Base-by-base conservation (phyloP, 140 eudicot species). In the Ambrosia hybrid region DNA sequence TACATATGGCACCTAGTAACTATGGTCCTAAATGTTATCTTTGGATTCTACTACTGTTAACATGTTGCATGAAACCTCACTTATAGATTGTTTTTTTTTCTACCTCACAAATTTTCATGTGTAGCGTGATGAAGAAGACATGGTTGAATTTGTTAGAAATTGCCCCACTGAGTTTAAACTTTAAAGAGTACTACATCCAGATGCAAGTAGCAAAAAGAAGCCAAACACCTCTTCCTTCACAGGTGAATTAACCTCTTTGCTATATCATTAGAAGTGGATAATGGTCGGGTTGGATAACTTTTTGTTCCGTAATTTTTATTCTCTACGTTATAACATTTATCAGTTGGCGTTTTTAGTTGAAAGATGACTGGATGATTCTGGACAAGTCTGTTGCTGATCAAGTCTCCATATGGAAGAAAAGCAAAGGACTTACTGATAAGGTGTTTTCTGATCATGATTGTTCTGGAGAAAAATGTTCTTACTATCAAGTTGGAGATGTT, bases 51-150 rank as follows among this genome's bases (percentile, higher is more conserved):
- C 21, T 26, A 17, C 30, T 34, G 26, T 57, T 26, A 71, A 55
- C 41, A 17, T 4, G 30, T 21, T 21, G 30, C 30, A 21, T 21
- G 30, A 52, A 61, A 63, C 78, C 41, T 26, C 14, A 2, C 37
- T 46, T 69, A 37, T 69, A 37, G 34, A 58, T 12, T n/a, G n/a
- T n/a, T n/a, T 14, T 30, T 49, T 60, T 13, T 1, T 14, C 11
- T 9, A 36, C 17, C 34, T 45, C 36, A 55, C 17, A 57, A 51
- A 30, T 14, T 68, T 39, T 65, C 16, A 64, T 11, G 10, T 84
- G 78, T 83, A 93, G 98, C 98, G 97, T 43, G 98, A 93, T 79
- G 96, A 85, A 84, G 96, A 93, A 41, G 98, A 93, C 80, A 85
- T 84, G 96, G 83, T 78, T 73, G 89, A 79, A 67, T 87, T 85